These are phyloP conservation scores for Calocera cornea DNA, from an alignment of 768 basidiomycete species.

Conservation along the genomic window DNA sequence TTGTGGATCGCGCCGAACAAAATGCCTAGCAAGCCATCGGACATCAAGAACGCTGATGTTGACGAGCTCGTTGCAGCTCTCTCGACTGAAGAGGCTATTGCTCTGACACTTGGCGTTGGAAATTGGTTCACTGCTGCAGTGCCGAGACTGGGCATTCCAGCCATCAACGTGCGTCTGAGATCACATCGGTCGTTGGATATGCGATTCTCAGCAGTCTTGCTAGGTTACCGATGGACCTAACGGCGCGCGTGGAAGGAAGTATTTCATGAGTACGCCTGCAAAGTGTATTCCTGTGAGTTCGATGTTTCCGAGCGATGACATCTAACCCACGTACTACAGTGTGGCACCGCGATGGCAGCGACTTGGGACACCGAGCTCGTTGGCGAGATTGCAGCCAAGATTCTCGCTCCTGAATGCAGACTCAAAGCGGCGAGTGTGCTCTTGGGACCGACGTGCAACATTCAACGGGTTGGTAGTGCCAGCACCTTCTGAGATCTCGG, in stretches of 20 bases:
- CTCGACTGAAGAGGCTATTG: conserved; percentile 61
- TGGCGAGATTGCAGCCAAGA: conserved; percentile 43
- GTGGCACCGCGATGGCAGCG: conserved; percentile 59
- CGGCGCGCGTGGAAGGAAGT: conserved; percentile 57
- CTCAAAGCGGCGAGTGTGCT: conserved; percentile 52
- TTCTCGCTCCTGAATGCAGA: conserved; percentile 61
- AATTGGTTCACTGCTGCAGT: conserved; percentile 63
- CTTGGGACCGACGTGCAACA: conserved; percentile 73
- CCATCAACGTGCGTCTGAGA: conserved; percentile 39
- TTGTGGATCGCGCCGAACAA: too few relatives aligned
- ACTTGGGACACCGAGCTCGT: conserved; percentile 60
- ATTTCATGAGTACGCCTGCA: conserved; percentile 70
- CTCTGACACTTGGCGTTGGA: conserved; percentile 61
- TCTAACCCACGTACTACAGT: conserved; percentile 22
- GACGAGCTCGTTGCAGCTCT: conserved; percentile 49
- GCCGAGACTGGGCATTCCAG: conserved; percentile 55
- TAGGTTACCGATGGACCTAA: conserved; percentile 54
- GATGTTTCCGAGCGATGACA: background rate
- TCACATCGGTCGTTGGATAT: too few relatives aligned
- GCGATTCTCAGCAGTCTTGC: too few relatives aligned
- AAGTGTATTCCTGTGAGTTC: conserved; percentile 54
- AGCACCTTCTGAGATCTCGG: conserved; percentile 6
- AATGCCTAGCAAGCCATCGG: conserved; percentile 31
- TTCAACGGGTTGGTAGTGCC: conserved; percentile 40
- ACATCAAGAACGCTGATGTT: conserved; percentile 51